Evolutionary conservation across 108 stramenopile genomes (phyloP).

Genomic region (Chaetoceros tenuissimus): DNA sequence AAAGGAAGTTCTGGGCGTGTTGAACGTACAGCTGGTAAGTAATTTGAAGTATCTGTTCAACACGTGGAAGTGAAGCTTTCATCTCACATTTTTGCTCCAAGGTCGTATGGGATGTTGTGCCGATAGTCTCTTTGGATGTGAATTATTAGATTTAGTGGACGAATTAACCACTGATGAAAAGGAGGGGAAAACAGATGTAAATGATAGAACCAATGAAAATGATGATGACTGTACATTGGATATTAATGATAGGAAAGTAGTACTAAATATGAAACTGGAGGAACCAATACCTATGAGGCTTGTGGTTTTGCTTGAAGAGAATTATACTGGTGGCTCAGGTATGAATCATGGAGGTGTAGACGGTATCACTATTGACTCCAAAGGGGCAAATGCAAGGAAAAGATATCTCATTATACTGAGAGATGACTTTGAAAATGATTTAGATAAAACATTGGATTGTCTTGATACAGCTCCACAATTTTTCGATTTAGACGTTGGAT

Average conservation of each 20-base stretch:
- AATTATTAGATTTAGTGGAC: slow-evolving; percentile 58
- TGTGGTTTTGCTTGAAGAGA: slow-evolving; percentile 58
- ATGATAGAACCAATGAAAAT: slow-evolving; percentile 4
- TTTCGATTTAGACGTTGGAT: slow-evolving; percentile 21
- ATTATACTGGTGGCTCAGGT: slow-evolving; percentile 65
- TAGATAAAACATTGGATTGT: background rate
- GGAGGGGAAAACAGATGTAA: background rate
- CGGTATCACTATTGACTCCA: slow-evolving; percentile 21
- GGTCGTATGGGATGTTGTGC: slow-evolving; percentile 58
- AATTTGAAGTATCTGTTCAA: no score
- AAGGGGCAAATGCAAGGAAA: slow-evolving; percentile 14
- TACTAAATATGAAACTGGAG: slow-evolving; percentile 29
- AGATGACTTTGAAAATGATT: slow-evolving; percentile 13
- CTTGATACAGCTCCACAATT: slow-evolving; percentile 5
- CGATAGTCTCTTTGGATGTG: slow-evolving; percentile 60
- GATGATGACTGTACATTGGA: slow-evolving; percentile 20
- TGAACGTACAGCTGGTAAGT: slow-evolving; percentile 54
- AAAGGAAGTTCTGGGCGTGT: slow-evolving; percentile 63
- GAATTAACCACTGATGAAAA: slow-evolving; percentile 3
- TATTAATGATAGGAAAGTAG: slow-evolving; percentile 21
- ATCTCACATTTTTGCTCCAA: no score
- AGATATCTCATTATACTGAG: slow-evolving; percentile 51
- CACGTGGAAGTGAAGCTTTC: no score
- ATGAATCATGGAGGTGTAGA: slow-evolving; percentile 59
- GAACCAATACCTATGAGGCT: slow-evolving; percentile 20